Evolutionary conservation across 768 basidiomycete species (phyloP).

Genomic region (Piloderma croceum): DNA sequence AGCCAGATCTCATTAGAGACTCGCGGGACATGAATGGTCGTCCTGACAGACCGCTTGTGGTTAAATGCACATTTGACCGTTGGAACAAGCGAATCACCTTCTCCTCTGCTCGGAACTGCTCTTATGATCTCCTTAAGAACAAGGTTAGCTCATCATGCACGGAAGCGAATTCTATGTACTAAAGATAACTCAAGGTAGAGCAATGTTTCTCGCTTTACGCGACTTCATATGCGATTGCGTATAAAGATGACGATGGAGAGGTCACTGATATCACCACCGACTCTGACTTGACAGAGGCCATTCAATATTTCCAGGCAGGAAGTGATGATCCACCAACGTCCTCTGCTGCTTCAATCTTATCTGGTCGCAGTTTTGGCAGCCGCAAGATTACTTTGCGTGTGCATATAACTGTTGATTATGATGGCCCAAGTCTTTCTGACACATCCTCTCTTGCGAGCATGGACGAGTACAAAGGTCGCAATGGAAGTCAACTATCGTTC

Average conservation of each 20-base stretch:
- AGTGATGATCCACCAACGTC: slow-evolving; percentile 65
- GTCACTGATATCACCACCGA: slow-evolving; percentile 64
- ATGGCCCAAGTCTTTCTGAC: slow-evolving; percentile 87
- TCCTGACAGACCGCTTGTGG: slow-evolving; percentile 68
- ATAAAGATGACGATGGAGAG: slow-evolving; percentile 88
- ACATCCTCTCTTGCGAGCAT: slow-evolving; percentile 75
- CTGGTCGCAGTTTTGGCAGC: slow-evolving; percentile 55
- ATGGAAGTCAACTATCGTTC: slow-evolving; percentile 54
- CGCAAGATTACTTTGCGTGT: slow-evolving; percentile 75
- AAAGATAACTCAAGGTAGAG: slow-evolving; percentile 55
- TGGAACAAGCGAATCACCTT: slow-evolving; percentile 76
- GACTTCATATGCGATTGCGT: slow-evolving; percentile 66
- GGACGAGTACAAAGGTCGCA: slow-evolving; percentile 62
- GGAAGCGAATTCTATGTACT: neutral
- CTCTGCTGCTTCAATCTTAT: slow-evolving; percentile 69
- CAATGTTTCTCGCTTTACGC: slow-evolving; percentile 75
- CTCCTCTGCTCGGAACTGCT: slow-evolving; percentile 71
- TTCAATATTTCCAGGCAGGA: slow-evolving; percentile 78
- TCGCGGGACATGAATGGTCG: neutral
- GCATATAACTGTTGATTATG: slow-evolving; percentile 79
- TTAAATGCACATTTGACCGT: slow-evolving; percentile 79
- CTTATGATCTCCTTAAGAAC: slow-evolving; percentile 63
- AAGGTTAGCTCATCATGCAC: slow-evolving; percentile 47
- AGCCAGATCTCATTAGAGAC: too few relatives aligned
- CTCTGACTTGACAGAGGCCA: slow-evolving; percentile 76